Percentiles rank a stretch among this genome's conserved stretches.
phyloP scores from a whole-genome alignment of 2,329 filamentous ascomycete species.

The Colletotrichum tropicicola region DNA sequence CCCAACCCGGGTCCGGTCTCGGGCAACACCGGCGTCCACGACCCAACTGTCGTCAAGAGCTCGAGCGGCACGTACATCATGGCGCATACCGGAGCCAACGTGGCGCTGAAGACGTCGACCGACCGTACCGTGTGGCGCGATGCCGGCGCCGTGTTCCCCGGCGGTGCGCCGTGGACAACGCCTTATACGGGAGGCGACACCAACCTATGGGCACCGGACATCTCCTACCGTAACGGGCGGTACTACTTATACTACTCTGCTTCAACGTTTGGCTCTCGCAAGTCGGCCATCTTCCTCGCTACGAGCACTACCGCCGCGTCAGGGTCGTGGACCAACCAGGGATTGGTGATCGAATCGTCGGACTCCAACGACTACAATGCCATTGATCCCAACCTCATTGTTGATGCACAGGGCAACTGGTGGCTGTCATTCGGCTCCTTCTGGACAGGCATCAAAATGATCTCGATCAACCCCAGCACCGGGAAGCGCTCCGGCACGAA shows the following conservation, averaged over 20 bases:
- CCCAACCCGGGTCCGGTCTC: constrained; percentile 36
- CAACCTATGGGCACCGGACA: constrained; percentile 62
- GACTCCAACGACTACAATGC: constrained; percentile 37
- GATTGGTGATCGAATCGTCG: constrained; percentile 37
- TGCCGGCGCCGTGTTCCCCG: constrained; percentile 40
- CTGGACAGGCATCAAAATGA: constrained; percentile 42
- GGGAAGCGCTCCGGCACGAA: constrained; percentile 35
- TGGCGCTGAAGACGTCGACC: constrained; percentile 41
- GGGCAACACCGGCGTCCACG: constrained; percentile 38
- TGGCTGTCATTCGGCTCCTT: constrained; percentile 44
- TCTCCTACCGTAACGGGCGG: constrained; percentile 45
- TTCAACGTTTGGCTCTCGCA: constrained; percentile 37
- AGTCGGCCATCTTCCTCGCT: constrained; percentile 42
- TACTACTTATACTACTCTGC: constrained; percentile 45
- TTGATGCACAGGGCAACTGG: constrained; percentile 39
- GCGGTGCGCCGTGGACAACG: constrained; percentile 41
- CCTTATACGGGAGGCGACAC: constrained; percentile 38
- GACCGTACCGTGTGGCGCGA: constrained; percentile 42
- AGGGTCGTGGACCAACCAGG: constrained; percentile 40
- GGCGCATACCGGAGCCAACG: constrained; percentile 38
- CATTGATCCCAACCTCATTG: constrained; percentile 40
- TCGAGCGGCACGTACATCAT: constrained; percentile 37
- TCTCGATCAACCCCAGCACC: constrained; percentile 36
- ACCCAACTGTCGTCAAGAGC: constrained; percentile 40
- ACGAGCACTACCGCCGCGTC: constrained; percentile 39